Conservation (phyloP, 2,329 filamentous ascomycete genomes). For the Aureobasidium sp. region DNA sequence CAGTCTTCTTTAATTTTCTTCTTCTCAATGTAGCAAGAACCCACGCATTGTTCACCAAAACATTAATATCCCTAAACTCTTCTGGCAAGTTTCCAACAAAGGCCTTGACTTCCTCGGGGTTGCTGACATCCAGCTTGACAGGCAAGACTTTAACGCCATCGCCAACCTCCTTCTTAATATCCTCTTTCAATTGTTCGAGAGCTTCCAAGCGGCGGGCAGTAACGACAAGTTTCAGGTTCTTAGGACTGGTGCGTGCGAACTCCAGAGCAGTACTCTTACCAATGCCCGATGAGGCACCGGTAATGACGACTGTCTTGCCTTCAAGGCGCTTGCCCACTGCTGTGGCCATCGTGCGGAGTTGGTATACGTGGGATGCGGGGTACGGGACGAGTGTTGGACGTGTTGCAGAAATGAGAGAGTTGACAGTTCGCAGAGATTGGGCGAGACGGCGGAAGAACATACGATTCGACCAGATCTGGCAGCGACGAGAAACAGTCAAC, state of each 20-base stretch:
- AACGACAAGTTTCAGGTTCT: conserved; percentile 73
- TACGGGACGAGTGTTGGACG: background rate
- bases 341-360: conserved; percentile 51
- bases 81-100: conserved; percentile 70
- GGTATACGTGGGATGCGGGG: conserved; percentile 5
- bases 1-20: too few species aligned
- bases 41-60: conserved; percentile 89
- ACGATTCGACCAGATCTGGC: background rate
- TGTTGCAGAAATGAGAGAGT: background rate
- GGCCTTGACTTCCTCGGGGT: conserved; percentile 61
- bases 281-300: conserved; percentile 89
- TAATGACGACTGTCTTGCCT: conserved; percentile 88
- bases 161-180: conserved; percentile 71
- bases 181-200: conserved; percentile 65
- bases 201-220: conserved; percentile 80
- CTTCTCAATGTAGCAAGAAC: too few species aligned
- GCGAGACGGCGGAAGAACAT: conserved; percentile 7
- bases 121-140: conserved; percentile 81
- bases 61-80: conserved; percentile 77
- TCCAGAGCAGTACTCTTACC: conserved; percentile 78
- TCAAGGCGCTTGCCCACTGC: conserved; percentile 75
- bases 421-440: background rate
- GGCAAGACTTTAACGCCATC: conserved; percentile 74
- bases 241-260: conserved; percentile 79
- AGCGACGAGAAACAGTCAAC: too few species aligned